These are phyloP conservation scores for Pseudogymnoascus sp. DNA, from an alignment of 2,329 filamentous ascomycete species.

Conservation along the genomic window DNA sequence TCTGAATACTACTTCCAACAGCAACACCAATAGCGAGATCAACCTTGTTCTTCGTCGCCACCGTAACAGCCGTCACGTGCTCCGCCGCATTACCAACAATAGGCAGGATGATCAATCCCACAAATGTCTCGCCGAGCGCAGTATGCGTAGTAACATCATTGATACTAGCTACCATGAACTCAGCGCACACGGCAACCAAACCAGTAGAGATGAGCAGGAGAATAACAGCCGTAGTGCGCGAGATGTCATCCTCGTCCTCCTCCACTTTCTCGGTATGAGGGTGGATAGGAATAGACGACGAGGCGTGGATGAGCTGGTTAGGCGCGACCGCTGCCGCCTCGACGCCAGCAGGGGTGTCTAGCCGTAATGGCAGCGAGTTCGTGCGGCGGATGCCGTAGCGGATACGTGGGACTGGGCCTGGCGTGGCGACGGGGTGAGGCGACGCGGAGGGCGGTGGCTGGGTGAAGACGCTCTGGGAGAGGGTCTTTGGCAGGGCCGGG, in stretches of 20 bases:
- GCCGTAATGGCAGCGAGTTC: conserved; percentile 66
- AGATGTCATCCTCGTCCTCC: conserved; percentile 44
- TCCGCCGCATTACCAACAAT: conserved; percentile 70
- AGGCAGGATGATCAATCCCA: conserved; percentile 65
- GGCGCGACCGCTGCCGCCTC: background rate
- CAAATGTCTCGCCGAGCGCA: conserved; percentile 58
- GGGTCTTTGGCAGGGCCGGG: conserved; percentile 56
- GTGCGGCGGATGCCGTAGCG: conserved; percentile 64
- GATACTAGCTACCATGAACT: conserved; percentile 65
- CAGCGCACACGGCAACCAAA: conserved; percentile 62
- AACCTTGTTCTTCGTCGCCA: conserved; percentile 71
- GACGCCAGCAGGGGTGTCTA: conserved; percentile 22
- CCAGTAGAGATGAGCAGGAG: conserved; percentile 58
- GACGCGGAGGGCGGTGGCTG: conserved; percentile 36
- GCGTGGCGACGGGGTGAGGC: background rate
- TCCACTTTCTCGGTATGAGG: conserved; percentile 14
- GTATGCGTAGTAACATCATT: conserved; percentile 53
- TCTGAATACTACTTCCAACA: conserved; percentile 66
- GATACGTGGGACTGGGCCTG: conserved; percentile 49
- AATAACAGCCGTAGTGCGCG: conserved; percentile 51
- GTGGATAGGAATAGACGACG: background rate
- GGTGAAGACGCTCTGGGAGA: conserved; percentile 66
- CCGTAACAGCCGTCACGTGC: conserved; percentile 64
- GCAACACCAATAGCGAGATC: conserved; percentile 68
- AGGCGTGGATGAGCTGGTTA: background rate